Evolutionary conservation across 2,329 filamentous ascomycete species (phyloP).

Genomic region (Drechslerella dactyloides): DNA sequence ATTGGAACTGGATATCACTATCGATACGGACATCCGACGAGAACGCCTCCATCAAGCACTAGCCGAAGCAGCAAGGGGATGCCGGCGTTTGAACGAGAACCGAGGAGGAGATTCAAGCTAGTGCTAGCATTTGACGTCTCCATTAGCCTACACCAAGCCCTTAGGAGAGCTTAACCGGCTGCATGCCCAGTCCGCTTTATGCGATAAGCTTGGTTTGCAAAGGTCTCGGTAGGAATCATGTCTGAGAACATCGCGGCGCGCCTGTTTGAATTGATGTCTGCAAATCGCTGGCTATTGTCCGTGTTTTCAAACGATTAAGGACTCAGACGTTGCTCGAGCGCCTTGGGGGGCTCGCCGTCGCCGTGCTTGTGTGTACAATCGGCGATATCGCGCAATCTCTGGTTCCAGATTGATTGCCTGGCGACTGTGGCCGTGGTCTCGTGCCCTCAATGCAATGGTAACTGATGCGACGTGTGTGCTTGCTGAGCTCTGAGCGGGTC

Average conservation of each 20-base stretch:
- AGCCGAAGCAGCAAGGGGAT: no score
- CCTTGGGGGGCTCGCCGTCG: neutral
- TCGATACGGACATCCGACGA: neutral
- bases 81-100: constrained; percentile 9
- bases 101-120: constrained; percentile 1
- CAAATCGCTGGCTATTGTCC: no score
- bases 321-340: neutral
- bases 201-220: neutral
- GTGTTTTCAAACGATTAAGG: neutral
- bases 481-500: neutral
- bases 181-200: neutral
- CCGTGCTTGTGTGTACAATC: neutral
- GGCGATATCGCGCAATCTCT: neutral
- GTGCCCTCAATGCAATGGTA: neutral
- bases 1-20: neutral
- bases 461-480: neutral
- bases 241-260: no score
- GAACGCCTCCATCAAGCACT: neutral
- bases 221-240: no score
- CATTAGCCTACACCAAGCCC: constrained; percentile 11
- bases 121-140: constrained; percentile 18
- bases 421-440: constrained; percentile 3
- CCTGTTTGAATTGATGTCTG: no score
- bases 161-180: neutral
- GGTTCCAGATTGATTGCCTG: neutral